Base-by-base conservation (phyloP, 2,329 filamentous ascomycete species). In the Cordyceps tenuipes region DNA sequence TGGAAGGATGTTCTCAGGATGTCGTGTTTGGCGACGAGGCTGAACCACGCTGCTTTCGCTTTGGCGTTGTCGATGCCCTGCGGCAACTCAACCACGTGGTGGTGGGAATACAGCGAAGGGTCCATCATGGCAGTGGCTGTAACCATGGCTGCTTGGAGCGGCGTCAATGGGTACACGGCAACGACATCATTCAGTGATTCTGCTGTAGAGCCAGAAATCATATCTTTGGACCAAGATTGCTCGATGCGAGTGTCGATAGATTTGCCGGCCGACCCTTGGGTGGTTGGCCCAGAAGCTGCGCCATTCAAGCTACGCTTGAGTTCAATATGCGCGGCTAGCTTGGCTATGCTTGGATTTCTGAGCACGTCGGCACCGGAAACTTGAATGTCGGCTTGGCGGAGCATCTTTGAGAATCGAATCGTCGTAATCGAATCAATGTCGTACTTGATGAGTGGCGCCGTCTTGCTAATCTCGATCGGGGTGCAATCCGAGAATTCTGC, bases 311-410 rank as follows among this genome's bases (percentile, higher is more conserved):
- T 23, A 39, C 19, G 19, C 19, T 43, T 53, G 10, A 26, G 50
- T 13, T 53, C 34, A 43, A 53, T 53, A 26, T 53, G 23, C 19
- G 19, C 21, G 9, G 34, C 61, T 44, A 72, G 61, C 2, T 68
- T 64, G 7, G 65, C 69, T 8, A 72, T 63, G 15, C 68, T 69
- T 8, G 70, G 64, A 58, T 68, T 68, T 7, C 70, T 68, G 65
- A 74, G 69, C 4, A 73, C 64, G 61, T 72, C 71, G 8, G 71
- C 67, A 8, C 71, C 71, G 1, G 71, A 70, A n/a, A 67, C 66
- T 9, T 63, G 56, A 31, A 72, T 51, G 2, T 65, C 66, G 4
- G 59, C 26, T 34, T 69, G 64, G 7, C 71, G 69, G 0, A 73
- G 64, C 34, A 66, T 65, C 41, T 67, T 65, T 7, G 71, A 67